Base-by-base conservation (phyloP, 768 basidiomycete genomes). In the Tylopilus cervinicoccineus region DNA sequence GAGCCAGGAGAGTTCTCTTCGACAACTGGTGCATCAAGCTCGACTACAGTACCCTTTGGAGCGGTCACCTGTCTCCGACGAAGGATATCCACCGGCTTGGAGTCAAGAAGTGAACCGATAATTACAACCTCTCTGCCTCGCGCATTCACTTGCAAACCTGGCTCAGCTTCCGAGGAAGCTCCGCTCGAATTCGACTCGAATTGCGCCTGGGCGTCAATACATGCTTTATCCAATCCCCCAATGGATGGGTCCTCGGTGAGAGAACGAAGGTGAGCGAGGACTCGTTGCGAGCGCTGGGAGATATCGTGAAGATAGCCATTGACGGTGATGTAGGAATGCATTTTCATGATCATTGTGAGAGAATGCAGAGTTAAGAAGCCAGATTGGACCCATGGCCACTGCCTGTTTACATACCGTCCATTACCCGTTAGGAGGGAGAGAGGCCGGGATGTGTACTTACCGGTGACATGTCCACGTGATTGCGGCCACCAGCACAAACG, bases 361-460 rank as follows among this genome's bases (percentile, higher is more conserved):
- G 88, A 83, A 63, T 97, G 94, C 41, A 93, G 67, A 1, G 88
- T 94, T 41, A 93, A 71, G 66, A 88, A 94, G 6, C 91, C 93
- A 6, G 88, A 89, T 63, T 97, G 94, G 6, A 97, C 94, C 94
- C 94, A 97, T 29, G 92, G 93, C 94, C 94, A 97, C 58, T 93
- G 78, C 43, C 93, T 88, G 50, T n/a, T 36, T 8, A 36, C 28
- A 36, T 22, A 7, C 17, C 36, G 36, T 31, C 41, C 17, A 34
- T 28, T 19, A 11, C 17, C 29, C 32, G 39, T 26, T 14, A 17
- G 17, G 6, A 20, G 14, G 6, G 10, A 12, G 19, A 32, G 33
- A 29, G 3, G 38, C 28, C 24, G 16, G 36, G 27, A 42, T 37
- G 38, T 13, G 26, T 39, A 55, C 74, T 47, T 51, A 82, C 88